Conservation (phyloP, 805 yeast genomes). For the Isabelozyma heimii region DNA sequence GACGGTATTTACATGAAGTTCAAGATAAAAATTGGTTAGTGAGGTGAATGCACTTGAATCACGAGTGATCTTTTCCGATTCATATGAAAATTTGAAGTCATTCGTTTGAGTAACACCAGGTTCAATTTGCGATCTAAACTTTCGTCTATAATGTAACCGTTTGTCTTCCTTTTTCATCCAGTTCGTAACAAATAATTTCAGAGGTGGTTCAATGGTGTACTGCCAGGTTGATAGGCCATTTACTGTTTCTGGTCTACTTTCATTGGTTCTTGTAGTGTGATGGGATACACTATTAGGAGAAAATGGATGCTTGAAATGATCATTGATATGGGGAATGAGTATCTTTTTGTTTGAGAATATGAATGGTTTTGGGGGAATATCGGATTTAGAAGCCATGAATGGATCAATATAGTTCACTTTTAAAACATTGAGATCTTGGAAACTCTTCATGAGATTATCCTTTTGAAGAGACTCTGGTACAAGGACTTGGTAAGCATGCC, state of each 20-base stretch:
- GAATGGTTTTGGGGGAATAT: slow-evolving; percentile 55
- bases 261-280: not conserved
- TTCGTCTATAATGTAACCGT: slow-evolving; percentile 8
- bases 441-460: slow-evolving; percentile 11
- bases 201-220: slow-evolving; percentile 50
- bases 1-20: slow-evolving; percentile 60
- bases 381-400: slow-evolving; percentile 51
- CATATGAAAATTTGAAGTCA: slow-evolving; percentile 38
- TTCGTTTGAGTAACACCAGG: slow-evolving; percentile 40
- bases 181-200: slow-evolving; percentile 28
- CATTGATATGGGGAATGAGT: slow-evolving; percentile 34
- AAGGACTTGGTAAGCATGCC: slow-evolving; percentile 15
- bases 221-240: slow-evolving; percentile 33
- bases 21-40: slow-evolving; percentile 61
- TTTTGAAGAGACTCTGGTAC: slow-evolving; percentile 16
- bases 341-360: slow-evolving; percentile 67
- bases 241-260: not conserved
- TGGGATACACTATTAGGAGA: not conserved
- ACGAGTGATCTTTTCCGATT: slow-evolving; percentile 27
- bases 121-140: slow-evolving; percentile 50
- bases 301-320: slow-evolving; percentile 15
- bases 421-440: slow-evolving; percentile 48
- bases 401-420: slow-evolving; percentile 62
- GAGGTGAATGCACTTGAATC: slow-evolving; percentile 42
- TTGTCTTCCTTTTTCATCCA: slow-evolving; percentile 27